Percentiles rank a stretch among this genome's conserved stretches.
These are phyloP conservation scores for Conidiobolus incongruus DNA, from an alignment of 371 early-diverging fungal species.

Conservation along the genomic window DNA sequence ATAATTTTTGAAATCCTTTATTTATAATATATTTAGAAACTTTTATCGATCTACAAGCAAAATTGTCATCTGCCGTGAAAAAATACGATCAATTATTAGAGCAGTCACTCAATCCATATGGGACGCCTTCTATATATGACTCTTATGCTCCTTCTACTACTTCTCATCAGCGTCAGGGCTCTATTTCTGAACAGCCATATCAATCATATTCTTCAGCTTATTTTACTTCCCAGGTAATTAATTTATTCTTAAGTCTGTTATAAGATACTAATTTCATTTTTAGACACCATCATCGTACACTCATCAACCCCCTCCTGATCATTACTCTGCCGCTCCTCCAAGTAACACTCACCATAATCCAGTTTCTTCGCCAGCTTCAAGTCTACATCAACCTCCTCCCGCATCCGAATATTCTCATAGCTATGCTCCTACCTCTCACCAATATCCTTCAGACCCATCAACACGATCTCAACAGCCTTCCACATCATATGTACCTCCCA, in stretches of 20 bases:
- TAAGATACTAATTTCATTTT: neutral
- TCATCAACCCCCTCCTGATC: neutral
- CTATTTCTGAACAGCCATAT: neutral
- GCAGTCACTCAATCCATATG: neutral
- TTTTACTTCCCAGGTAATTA: neutral
- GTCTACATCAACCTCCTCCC: neutral
- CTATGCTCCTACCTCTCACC: neutral
- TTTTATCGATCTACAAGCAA: conserved; percentile 42
- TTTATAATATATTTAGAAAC: conserved; percentile 11
- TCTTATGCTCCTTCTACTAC: neutral
- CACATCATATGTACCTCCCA: too few relatives aligned
- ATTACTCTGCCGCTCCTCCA: neutral
- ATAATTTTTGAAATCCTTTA: neutral
- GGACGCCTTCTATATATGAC: neutral
- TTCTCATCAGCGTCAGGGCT: neutral
- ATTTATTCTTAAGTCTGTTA: neutral
- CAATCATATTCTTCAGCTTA: neutral
- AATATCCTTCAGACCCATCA: neutral
- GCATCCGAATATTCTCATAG: neutral
- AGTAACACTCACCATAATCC: neutral
- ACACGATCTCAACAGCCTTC: too few relatives aligned
- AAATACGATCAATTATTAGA: conserved; percentile 61
- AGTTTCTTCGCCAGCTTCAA: neutral
- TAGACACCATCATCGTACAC: neutral
- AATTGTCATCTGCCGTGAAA: conserved; percentile 45